Conservation (phyloP, 176 grass and related monocot genomes). For the Poa annua region DNA sequence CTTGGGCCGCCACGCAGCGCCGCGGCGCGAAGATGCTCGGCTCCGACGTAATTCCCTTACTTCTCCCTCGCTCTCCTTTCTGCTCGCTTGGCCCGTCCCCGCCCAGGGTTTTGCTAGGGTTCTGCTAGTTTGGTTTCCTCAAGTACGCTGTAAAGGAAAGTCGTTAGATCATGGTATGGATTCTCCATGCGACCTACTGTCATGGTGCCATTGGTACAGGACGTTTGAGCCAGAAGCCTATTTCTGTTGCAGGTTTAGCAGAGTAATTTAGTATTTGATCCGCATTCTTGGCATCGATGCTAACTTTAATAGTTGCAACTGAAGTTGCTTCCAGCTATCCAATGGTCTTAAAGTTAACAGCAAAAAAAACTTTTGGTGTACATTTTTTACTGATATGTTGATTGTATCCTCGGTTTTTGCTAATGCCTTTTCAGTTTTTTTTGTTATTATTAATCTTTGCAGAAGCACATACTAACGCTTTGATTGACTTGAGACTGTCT, state of each 20-base stretch:
- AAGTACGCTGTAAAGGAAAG: background rate
- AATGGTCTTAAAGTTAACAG: background rate
- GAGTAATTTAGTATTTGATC: background rate
- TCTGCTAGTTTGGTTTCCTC: background rate
- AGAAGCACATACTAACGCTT: background rate
- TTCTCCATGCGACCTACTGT: background rate
- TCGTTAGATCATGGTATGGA: background rate
- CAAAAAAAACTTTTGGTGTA: background rate
- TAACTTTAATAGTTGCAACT: background rate
- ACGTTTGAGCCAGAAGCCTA: background rate
- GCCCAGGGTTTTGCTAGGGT: conserved; percentile 21
- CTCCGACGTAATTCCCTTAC: conserved; percentile 52
- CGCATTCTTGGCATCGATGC: background rate
- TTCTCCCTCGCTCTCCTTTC: background rate
- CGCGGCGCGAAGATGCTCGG: conserved; percentile 80
- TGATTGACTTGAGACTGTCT: conserved; percentile 31
- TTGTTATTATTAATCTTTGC: background rate
- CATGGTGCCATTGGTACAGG: background rate
- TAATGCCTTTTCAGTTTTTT: background rate
- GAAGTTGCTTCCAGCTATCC: no score
- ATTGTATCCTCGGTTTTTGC: background rate
- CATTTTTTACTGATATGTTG: background rate
- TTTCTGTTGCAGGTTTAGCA: background rate
- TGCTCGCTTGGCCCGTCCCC: background rate
- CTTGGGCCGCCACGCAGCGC: conserved; percentile 63